phyloP scores from a whole-genome alignment of 352 stramenopile genomes.

The Pythium dissotocum region DNA sequence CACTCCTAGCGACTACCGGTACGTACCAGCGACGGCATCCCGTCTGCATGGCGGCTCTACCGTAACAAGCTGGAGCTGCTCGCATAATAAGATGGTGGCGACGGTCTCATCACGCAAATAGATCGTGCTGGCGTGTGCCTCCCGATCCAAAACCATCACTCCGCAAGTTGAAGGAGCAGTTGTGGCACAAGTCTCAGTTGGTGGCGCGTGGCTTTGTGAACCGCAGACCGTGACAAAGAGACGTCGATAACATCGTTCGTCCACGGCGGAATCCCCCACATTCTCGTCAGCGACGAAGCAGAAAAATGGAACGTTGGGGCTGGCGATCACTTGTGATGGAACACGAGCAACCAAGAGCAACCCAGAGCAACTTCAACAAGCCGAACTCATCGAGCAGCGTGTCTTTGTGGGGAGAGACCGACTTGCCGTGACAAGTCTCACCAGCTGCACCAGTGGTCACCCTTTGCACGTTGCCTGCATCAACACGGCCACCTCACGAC shows the following conservation, averaged over 20 bases:
- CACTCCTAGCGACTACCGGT: too few species aligned
- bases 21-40: too few species aligned
- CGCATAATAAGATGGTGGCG: too few species aligned
- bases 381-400: neutral
- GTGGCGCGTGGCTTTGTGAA: slow-evolving; percentile 25
- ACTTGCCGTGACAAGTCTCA: neutral
- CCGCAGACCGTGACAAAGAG: slow-evolving; percentile 27
- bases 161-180: slow-evolving; percentile 24
- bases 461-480: neutral
- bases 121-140: neutral
- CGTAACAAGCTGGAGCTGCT: too few species aligned
- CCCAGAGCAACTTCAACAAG: neutral
- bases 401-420: neutral
- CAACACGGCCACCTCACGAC: neutral
- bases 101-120: neutral
- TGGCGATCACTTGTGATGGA: neutral
- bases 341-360: neutral
- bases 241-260: slow-evolving; percentile 21
- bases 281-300: neutral
- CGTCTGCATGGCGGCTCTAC: too few species aligned
- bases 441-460: neutral
- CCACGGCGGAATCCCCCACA: neutral
- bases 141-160: too few species aligned
- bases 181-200: slow-evolving; percentile 25
- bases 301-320: slow-evolving; percentile 6